Evolutionary conservation across 1,284 basidiomycete genomes (phyloP).

Genomic region (Meira miltonrushii): DNA sequence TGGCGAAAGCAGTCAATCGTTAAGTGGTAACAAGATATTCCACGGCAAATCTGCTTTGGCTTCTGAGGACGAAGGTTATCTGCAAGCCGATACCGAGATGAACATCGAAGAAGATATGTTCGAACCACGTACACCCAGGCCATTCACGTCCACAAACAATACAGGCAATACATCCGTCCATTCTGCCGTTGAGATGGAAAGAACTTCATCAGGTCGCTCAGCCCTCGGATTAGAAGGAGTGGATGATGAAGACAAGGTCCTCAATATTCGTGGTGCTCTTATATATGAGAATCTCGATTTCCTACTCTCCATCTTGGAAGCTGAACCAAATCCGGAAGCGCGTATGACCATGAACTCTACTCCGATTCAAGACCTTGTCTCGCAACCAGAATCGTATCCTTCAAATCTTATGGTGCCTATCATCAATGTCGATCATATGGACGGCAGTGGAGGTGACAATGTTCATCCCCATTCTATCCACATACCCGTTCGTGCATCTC

Average conservation of each 20-base stretch:
- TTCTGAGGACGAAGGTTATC: background rate
- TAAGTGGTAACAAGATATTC: background rate
- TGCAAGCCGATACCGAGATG: slow-evolving; percentile 13
- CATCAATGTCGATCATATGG: too few relatives aligned
- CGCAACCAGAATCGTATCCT: too few relatives aligned
- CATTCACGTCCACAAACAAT: background rate
- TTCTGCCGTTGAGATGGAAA: background rate
- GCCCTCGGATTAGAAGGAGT: slow-evolving; percentile 23
- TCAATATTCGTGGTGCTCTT: slow-evolving; percentile 42
- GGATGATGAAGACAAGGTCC: slow-evolving; percentile 11
- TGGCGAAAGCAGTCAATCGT: slow-evolving; percentile 2
- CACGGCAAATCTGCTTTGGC: background rate
- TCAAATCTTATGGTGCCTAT: too few relatives aligned
- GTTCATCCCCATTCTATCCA: too few relatives aligned
- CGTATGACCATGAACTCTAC: background rate
- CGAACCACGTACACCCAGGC: background rate
- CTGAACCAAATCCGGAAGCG: slow-evolving; percentile 17
- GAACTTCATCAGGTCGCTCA: background rate
- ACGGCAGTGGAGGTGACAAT: too few relatives aligned
- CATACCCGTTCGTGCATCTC: too few relatives aligned
- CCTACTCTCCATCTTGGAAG: slow-evolving; percentile 32
- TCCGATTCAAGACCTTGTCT: too few relatives aligned
- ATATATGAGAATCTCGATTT: slow-evolving; percentile 48
- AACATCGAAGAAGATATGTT: background rate
- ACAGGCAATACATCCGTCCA: too few relatives aligned